Evolutionary conservation across 1,284 basidiomycete species (phyloP).

Genomic region (Ganoderma leucocontextum): DNA sequence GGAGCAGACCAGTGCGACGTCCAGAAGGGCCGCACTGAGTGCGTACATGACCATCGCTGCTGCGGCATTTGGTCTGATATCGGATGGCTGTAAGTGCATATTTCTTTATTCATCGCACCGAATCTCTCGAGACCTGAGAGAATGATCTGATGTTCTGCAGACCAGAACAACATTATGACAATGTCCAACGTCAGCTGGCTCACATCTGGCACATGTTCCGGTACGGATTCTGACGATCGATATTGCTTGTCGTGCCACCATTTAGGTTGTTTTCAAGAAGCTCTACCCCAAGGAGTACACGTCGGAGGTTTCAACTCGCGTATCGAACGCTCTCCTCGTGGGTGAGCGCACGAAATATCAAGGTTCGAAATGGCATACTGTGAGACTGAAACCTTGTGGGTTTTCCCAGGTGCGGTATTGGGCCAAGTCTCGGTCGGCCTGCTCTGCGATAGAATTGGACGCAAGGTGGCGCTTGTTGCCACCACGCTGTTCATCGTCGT

Average conservation of each 20-base stretch:
- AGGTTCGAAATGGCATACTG: conserved; percentile 20
- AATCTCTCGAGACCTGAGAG: neutral
- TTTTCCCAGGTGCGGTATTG: conserved; percentile 60
- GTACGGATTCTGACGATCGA: conserved; percentile 4
- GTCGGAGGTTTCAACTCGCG: conserved; percentile 67
- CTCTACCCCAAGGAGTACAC: conserved; percentile 71
- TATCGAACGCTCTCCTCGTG: conserved; percentile 78
- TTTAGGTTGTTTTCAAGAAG: conserved; percentile 66
- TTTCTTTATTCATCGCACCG: neutral
- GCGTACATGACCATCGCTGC: conserved; percentile 69
- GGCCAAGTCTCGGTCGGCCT: conserved; percentile 77
- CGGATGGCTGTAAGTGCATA: conserved; percentile 66
- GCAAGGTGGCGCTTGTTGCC: conserved; percentile 74
- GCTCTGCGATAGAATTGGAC: conserved; percentile 75
- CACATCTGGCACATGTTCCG: conserved; percentile 8
- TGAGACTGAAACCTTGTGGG: conserved; percentile 15
- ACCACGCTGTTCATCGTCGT: conserved; percentile 78
- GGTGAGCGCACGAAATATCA: conserved; percentile 48
- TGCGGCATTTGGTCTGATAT: conserved; percentile 72
- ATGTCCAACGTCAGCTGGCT: conserved; percentile 60
- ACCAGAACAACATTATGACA: conserved; percentile 76
- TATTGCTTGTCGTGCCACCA: neutral
- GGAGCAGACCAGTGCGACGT: conserved; percentile 13
- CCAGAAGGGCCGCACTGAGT: conserved; percentile 54
- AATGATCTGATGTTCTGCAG: conserved; percentile 41